A percentile compares a stretch with the other conserved stretches of the same genome.
Evolutionary conservation across 2,329 filamentous ascomycete species (phyloP).

Genomic region (Fusarium chuoi): DNA sequence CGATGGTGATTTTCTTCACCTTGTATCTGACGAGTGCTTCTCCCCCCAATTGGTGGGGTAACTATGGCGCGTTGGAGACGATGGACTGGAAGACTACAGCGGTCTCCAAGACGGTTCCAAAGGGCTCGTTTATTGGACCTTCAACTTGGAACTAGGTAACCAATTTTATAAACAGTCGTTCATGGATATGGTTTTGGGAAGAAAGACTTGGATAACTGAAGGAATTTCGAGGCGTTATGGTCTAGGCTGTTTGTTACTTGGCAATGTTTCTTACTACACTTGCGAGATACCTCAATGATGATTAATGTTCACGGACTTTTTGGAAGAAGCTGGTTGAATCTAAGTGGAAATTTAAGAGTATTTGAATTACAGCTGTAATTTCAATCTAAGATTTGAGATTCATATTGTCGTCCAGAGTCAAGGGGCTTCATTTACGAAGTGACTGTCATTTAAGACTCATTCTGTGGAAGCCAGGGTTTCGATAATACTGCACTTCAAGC

Average conservation of each 20-base stretch:
- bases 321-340: background rate
- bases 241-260: slow-evolving; percentile 25
- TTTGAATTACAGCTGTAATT: background rate
- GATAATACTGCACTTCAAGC: too few species aligned
- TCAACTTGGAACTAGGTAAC: slow-evolving; percentile 54
- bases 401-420: background rate
- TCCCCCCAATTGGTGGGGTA: slow-evolving; percentile 72
- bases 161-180: background rate
- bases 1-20: slow-evolving; percentile 76
- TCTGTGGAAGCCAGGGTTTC: background rate
- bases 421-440: background rate
- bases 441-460: background rate
- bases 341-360: background rate
- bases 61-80: slow-evolving; percentile 59
- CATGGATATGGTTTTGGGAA: slow-evolving; percentile 17
- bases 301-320: slow-evolving; percentile 34
- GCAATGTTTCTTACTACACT: slow-evolving; percentile 20
- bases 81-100: slow-evolving; percentile 58
- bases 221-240: slow-evolving; percentile 32
- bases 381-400: background rate
- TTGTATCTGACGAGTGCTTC: slow-evolving; percentile 68
- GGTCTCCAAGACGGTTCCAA: slow-evolving; percentile 53
- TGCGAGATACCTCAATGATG: slow-evolving; percentile 45
- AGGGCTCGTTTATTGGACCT: slow-evolving; percentile 64
- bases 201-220: slow-evolving; percentile 20